Conservation (phyloP, 2,329 filamentous ascomycete genomes). For the Curvularia eragrostidis region DNA sequence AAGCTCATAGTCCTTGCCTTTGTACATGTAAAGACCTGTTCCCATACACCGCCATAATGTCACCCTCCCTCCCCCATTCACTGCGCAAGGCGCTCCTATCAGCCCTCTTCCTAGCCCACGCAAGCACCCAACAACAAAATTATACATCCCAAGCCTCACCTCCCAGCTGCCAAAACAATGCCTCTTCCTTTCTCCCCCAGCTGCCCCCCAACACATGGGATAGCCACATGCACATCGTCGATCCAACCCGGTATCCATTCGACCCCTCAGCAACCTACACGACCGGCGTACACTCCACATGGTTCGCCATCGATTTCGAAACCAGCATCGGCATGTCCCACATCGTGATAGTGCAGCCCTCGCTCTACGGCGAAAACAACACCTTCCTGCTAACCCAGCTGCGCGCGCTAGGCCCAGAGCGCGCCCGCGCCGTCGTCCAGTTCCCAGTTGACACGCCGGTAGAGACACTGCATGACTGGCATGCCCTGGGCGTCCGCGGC, state of each 20-base stretch:
- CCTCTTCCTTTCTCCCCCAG: neutral
- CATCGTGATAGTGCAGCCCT: neutral
- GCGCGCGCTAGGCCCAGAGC: neutral
- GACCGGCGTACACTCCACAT: neutral
- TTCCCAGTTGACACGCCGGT: neutral
- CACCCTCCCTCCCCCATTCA: neutral
- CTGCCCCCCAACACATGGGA: neutral
- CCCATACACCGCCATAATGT: neutral
- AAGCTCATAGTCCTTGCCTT: neutral
- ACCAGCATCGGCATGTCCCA: neutral
- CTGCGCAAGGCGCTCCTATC: neutral
- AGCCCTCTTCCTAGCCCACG: neutral
- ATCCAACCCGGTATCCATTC: neutral
- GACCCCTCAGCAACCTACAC: neutral
- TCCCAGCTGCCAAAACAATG: neutral
- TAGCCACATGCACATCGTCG: slow-evolving; percentile 1
- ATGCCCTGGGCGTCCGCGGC: neutral
- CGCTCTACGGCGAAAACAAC: neutral
- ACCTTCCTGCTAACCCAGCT: neutral
- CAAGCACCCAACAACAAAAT: neutral
- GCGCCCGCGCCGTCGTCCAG: neutral
- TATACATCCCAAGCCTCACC: neutral
- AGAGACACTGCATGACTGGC: neutral
- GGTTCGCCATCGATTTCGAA: neutral
- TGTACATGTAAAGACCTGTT: neutral